These are phyloP conservation scores for Beauveria medogensis DNA, from an alignment of 2,329 filamentous ascomycete genomes.

Conservation along the genomic window DNA sequence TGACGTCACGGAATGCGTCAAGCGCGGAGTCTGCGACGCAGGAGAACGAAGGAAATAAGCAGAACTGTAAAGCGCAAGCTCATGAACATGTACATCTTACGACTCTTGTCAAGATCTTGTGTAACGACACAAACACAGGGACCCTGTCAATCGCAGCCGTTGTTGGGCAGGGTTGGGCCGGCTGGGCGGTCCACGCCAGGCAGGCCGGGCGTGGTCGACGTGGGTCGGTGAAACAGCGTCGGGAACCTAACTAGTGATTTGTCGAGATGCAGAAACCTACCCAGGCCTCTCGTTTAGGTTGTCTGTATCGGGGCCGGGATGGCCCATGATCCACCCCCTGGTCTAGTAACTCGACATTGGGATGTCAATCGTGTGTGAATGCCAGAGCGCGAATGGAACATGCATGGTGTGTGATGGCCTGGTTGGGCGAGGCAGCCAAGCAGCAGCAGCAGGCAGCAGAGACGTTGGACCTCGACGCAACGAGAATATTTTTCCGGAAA, in stretches of 20 bases:
- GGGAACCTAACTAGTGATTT: background rate
- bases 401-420: background rate
- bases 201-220: background rate
- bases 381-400: background rate
- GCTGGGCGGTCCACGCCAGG: background rate
- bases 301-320: background rate
- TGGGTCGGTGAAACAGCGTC: background rate
- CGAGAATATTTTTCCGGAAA: background rate
- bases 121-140: background rate
- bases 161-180: background rate
- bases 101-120: background rate
- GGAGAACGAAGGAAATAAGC: background rate
- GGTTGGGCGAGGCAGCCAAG: background rate
- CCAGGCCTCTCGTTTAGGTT: no score
- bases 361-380: background rate
- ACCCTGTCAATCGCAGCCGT: background rate
- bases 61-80: background rate
- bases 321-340: background rate
- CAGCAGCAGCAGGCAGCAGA: background rate
- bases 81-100: background rate
- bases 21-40: background rate
- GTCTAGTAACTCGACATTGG: background rate
- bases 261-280: no score
- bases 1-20: slow-evolving; percentile 3
- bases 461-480: background rate